Evolutionary conservation across 352 stramenopile species (phyloP), one percentile per base, ranked within the genome.

Genomic region (Globisporangium rhizosaccharum): DNA sequence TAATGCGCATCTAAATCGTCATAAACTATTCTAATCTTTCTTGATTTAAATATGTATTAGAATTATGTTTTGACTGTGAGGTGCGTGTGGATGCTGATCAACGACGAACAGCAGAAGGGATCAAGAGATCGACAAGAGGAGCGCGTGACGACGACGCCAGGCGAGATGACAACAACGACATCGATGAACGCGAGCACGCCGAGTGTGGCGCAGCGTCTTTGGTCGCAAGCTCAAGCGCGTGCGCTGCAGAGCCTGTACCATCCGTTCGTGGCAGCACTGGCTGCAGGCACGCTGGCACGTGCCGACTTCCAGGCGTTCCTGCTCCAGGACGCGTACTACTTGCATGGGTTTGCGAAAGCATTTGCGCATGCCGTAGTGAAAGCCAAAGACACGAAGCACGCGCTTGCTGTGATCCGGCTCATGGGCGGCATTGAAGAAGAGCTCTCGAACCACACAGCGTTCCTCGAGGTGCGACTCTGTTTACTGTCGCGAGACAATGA

Each of bases 251-350:
- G 65, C 42, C 57, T 86, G 41, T 86, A 75, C 73, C 76, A 86
- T 63, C 73, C 76, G 37, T 86, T 86, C 48, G 68, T 82, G 50
- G 54, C 71, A 20, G 61, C 59, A 8, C 59, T 86, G 49, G 73
- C 63, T 5, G 59, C 60, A 0, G 76, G 76, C 17, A 62, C 60
- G 53, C 68, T 86, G 47, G 57, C 65, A 0, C 45, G 33, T 17
- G 42, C 53, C 2, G 58, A 69, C 59, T 86, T 86, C 57, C 47
- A 79, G 47, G 61, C 65, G 42, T 86, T 81, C 50, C 55, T 86
- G 55, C 61, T 79, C 51, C 76, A 86, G 64, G 76, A 86, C 61
- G 73, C 76, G 36, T 84, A 75, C 66, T 86, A 71, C 53, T 58
- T 86, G 20, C 60, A 77, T 26, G 73, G 64, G 5, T 86, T 86